Evolutionary conservation across 1,284 basidiomycete genomes (phyloP), one percentile per base, ranked within the genome.

Genomic region (Cryptococcus hybrid): DNA sequence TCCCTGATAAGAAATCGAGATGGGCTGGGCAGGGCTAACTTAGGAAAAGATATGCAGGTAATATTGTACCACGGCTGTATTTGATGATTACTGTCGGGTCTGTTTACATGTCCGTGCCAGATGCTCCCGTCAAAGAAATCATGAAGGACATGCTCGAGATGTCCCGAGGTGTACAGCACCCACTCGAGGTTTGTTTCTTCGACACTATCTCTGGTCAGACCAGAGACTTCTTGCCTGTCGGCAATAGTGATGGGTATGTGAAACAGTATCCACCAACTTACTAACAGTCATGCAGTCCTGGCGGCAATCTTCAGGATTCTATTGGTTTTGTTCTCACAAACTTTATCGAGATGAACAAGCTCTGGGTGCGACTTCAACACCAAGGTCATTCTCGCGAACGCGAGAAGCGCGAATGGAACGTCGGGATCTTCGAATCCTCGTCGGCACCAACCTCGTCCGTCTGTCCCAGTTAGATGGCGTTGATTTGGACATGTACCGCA

Each of bases 101-200:
- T 1, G 92, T 97, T 18, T 96, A 95, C 82, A 96, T 96, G 93
- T 92, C 91, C 18, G 87, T 96, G 47, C 86, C 91, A 2, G 92
- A 95, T 56, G 92, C 92, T 6, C 93, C 93, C 5, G 87, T 96
- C 58, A 94, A 92, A 82, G 92, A 97, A 80, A 92, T 97, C 65
- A 97, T 96, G 93, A 96, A 95, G 83, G 93, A 97, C 78, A 95
- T 97, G 92, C 89, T 97, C 86, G 93, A 97, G 77, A 97, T 97
- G 93, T 92, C 91, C 36, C 83, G 92, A 40, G 93, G 94, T 59
- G 90, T 96, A 4, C 83, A 97, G 64, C 92, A 96, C 75, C 93
- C 13, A 92, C 92, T 46, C 83, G 94, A 52, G 94, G 93, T 36
- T 80, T 97, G 42, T 97, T 97, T 79, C 80, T 97, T 43, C 84